Conservation (phyloP, 1,139 yeast genomes). For the Yamadazyma dendronema region DNA sequence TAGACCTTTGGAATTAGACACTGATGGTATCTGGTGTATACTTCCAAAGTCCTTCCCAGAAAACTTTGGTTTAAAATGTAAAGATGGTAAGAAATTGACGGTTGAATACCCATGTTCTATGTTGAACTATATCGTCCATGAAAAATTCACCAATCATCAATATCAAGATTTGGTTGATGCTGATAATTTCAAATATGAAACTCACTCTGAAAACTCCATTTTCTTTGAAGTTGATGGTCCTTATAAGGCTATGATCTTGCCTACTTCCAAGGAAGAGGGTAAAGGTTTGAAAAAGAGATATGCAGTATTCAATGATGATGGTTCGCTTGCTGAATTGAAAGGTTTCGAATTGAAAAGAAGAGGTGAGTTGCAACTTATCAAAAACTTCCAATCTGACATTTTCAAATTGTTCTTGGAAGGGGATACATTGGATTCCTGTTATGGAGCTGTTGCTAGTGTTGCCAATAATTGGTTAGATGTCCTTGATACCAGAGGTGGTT, state of each 20-base stretch:
- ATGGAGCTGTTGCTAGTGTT: conserved; percentile 83
- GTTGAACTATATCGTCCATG: conserved; percentile 92
- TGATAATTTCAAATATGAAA: conserved; percentile 62
- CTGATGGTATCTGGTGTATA: conserved; percentile 99
- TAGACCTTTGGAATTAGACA: conserved; percentile 92
- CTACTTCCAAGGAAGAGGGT: conserved; percentile 97
- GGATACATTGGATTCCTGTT: conserved; percentile 71
- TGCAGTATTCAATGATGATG: conserved; percentile 96
- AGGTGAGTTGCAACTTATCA: conserved; percentile 91
- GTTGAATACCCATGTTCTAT: conserved; percentile 95
- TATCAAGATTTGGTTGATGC: conserved; percentile 85
- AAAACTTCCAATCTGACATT: conserved; percentile 92
- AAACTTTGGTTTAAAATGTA: conserved; percentile 66
- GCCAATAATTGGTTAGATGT: conserved; percentile 98
- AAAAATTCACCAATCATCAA: conserved; percentile 88
- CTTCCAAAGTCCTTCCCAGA: conserved; percentile 93
- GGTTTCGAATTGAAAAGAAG: conserved; percentile 97
- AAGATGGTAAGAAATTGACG: conserved; percentile 73
- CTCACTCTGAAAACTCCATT: conserved; percentile 87
- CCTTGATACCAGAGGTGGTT: conserved; percentile 79
- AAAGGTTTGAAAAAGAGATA: conserved; percentile 94
- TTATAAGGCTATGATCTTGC: conserved; percentile 93
- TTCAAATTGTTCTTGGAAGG: conserved; percentile 92
- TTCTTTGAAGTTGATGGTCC: conserved; percentile 99
- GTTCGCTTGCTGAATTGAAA: conserved; percentile 89